Evolutionary conservation across 2,329 filamentous ascomycete genomes (phyloP), one percentile per base, ranked within the genome.

Genomic region (Xylaria multiplex): DNA sequence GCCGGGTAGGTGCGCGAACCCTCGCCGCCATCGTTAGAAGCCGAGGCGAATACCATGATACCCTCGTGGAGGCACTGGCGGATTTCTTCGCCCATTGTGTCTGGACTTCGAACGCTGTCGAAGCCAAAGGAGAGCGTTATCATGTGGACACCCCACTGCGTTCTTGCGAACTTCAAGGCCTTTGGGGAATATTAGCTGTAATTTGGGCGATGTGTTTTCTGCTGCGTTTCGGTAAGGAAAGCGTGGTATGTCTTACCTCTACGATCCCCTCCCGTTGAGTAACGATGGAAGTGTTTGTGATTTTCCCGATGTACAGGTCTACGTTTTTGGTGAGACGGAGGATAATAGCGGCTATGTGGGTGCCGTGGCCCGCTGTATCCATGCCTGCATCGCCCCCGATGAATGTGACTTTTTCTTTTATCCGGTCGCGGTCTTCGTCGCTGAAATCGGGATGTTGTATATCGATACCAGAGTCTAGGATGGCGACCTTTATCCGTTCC

Each of bases 321-420:
- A 55, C 35, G 19, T 55, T 55, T 30, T 55, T 55, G 37, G 52
- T 55, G 14, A 55, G 52, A 19, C 52, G 35, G n/a, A 55, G 52
- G 22, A 55, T 55, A 43, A 55, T 55, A 43, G 52, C 52, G 14
- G 52, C 52, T 43, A 55, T 5, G 52, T 55, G 52, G 11, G 52
- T 55, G 52, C 37, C 52, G 22, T 55, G 52, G 22, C 37, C 52
- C 19, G 37, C 52, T 42, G n/a, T 30, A 30, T 55, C 52, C 14
- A 55, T 22, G n/a, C 27, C 52, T 6, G 35, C 52, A 55, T 55
- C 19, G 35, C 52, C 22, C 19, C 19, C 37, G 19, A 55, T 43
- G 19, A 55, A 55, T 13, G 52, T 43, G 22, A 43, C 52, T 8
- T 14, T 42, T 24, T 42, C 52, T 14, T 55, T 55, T 55, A 43